A percentile compares a stretch with the other conserved stretches of the same genome.
phyloP scores from a whole-genome alignment of 257 asterid species.

The Petrea volubilis region DNA sequence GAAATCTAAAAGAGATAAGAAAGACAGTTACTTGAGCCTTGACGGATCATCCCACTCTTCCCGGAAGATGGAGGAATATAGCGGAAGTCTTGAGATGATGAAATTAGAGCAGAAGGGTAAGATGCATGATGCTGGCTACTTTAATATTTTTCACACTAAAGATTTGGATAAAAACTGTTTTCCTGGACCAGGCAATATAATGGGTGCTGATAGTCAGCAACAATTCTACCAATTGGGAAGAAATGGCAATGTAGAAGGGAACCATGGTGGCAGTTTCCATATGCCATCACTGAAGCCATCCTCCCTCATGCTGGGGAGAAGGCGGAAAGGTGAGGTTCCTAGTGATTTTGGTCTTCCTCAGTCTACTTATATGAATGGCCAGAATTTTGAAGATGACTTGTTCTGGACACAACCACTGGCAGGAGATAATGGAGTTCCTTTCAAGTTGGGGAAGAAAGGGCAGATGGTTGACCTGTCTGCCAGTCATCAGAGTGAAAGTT shows the following conservation, averaged over 20 bases:
- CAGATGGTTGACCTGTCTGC: conserved; percentile 49
- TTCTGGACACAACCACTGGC: conserved; percentile 52
- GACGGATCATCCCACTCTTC: conserved; percentile 56
- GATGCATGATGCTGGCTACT: conserved; percentile 64
- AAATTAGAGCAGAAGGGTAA: conserved; percentile 63
- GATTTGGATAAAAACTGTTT: conserved; percentile 43
- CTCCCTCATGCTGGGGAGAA: conserved; percentile 40
- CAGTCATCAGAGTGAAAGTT: conserved; percentile 51
- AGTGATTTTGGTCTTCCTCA: conserved; percentile 51
- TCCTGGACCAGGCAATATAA: conserved; percentile 44
- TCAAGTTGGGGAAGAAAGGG: conserved; percentile 68
- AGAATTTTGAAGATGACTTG: conserved; percentile 56
- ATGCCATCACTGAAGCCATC: conserved; percentile 45
- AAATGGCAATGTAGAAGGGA: conserved; percentile 62
- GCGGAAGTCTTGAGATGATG: conserved; percentile 44
- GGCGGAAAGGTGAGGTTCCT: conserved; percentile 52
- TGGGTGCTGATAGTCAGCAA: conserved; percentile 47
- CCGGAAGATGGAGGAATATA: conserved; percentile 39
- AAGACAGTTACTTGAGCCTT: conserved; percentile 38
- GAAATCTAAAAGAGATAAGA: conserved; percentile 54
- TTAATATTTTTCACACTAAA: conserved; percentile 44
- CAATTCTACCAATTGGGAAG: conserved; percentile 54
- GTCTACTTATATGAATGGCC: conserved; percentile 46
- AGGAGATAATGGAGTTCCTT: conserved; percentile 51
- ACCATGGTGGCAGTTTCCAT: conserved; percentile 48